Conservation (phyloP, 805 yeast genomes). For the Scheffersomyces amazonensis region DNA sequence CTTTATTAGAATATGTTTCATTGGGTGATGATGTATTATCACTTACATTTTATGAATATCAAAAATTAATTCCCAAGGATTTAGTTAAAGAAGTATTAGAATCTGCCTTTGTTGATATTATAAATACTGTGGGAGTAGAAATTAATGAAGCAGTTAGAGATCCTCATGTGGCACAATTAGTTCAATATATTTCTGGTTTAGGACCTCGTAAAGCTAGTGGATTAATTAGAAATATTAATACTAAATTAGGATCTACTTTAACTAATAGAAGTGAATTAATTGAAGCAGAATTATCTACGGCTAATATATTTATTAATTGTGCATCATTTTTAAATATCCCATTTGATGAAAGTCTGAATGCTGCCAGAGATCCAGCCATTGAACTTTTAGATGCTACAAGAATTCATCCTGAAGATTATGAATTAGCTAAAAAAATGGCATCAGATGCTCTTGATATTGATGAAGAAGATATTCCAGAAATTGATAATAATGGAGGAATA, state of each 20-base stretch:
- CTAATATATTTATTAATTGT: constrained; percentile 84
- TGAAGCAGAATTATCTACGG: constrained; percentile 73
- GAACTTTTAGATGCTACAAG: constrained; percentile 92
- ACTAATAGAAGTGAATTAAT: constrained; percentile 76
- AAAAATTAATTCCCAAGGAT: constrained; percentile 65
- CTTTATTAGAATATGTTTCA: constrained; percentile 85
- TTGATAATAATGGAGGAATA: constrained; percentile 80
- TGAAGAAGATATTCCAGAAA: constrained; percentile 83
- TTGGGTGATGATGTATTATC: constrained; percentile 73
- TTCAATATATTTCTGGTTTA: constrained; percentile 84
- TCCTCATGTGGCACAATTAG: constrained; percentile 61
- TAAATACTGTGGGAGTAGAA: constrained; percentile 90
- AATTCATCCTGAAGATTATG: constrained; percentile 97
- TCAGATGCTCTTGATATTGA: constrained; percentile 96
- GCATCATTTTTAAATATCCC: constrained; percentile 86
- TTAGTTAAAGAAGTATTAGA: constrained; percentile 64
- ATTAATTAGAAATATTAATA: constrained; percentile 74
- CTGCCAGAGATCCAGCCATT: constrained; percentile 55
- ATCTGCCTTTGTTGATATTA: constrained; percentile 83
- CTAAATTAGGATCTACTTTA: constrained; percentile 57
- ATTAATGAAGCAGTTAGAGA: constrained; percentile 85
- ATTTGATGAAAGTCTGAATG: constrained; percentile 51
- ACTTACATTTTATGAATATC: constrained; percentile 68
- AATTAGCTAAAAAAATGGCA: constrained; percentile 94
- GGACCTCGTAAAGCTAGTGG: constrained; percentile 96